These are phyloP conservation scores for Massarina eburnea DNA, from an alignment of 2,329 filamentous ascomycete species.

Conservation along the genomic window DNA sequence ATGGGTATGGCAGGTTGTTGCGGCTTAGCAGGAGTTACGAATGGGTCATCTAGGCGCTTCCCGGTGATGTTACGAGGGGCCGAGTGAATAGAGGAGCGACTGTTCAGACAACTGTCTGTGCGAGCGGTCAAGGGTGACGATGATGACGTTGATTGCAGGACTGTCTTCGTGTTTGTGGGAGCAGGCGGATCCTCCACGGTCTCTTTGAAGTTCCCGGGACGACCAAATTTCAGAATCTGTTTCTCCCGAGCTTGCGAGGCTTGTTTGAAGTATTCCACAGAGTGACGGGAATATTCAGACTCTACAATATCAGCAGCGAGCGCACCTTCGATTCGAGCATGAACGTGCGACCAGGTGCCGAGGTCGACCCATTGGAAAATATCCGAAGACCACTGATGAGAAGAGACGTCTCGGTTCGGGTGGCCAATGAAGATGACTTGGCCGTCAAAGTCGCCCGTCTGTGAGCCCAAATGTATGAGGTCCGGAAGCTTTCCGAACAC, in stretches of 20 bases:
- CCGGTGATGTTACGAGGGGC: slow-evolving; percentile 10
- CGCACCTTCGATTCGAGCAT: slow-evolving; percentile 47
- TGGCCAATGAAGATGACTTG: slow-evolving; percentile 51
- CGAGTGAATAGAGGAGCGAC: background rate
- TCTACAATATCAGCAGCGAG: slow-evolving; percentile 45
- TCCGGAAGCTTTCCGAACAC: slow-evolving; percentile 49
- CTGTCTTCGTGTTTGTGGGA: slow-evolving; percentile 4
- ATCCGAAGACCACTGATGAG: slow-evolving; percentile 48
- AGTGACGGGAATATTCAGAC: slow-evolving; percentile 38
- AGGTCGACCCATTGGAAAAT: slow-evolving; percentile 50
- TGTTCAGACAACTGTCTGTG: background rate
- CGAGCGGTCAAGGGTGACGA: slow-evolving; percentile 1
- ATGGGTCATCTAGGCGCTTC: slow-evolving; percentile 30
- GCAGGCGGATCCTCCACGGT: background rate
- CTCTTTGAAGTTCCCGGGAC: slow-evolving; percentile 8
- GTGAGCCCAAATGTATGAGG: slow-evolving; percentile 40
- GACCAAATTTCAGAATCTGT: slow-evolving; percentile 12
- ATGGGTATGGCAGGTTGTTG: slow-evolving; percentile 1
- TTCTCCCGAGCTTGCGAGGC: slow-evolving; percentile 43
- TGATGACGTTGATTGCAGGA: slow-evolving; percentile 9
- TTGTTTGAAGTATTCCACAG: slow-evolving; percentile 46
- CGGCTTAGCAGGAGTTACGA: slow-evolving; percentile 15
- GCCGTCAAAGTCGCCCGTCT: slow-evolving; percentile 39
- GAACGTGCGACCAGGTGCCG: slow-evolving; percentile 46
- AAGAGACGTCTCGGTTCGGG: slow-evolving; percentile 51